Conservation (phyloP, 176 grass and related monocot species). For the Tuctoria greenei region DNA sequence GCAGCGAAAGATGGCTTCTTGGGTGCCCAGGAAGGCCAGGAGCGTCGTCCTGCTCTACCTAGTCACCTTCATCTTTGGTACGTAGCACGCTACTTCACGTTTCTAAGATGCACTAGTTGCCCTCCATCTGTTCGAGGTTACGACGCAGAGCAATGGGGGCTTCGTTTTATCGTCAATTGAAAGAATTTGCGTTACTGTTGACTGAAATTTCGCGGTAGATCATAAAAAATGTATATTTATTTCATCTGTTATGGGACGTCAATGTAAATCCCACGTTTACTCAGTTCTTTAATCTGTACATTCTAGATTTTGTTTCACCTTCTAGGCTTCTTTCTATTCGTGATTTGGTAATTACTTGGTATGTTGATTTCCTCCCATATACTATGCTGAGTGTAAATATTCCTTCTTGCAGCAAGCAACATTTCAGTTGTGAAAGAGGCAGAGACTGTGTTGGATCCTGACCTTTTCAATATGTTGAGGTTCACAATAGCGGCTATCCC, state of each 20-base stretch:
- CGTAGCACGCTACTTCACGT: background rate
- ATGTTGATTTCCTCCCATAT: background rate
- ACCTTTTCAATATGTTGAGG: conserved; percentile 56
- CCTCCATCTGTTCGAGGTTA: conserved; percentile 32
- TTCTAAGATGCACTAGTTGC: background rate
- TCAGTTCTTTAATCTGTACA: background rate
- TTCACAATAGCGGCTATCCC: conserved; percentile 54
- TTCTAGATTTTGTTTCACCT: background rate
- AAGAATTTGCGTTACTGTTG: background rate
- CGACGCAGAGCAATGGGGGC: background rate
- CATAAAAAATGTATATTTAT: background rate
- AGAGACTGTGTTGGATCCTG: conserved; percentile 47
- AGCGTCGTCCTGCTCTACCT: conserved; percentile 52
- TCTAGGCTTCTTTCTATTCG: background rate
- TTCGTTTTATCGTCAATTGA: background rate
- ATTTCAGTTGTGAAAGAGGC: conserved; percentile 58
- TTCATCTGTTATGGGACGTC: background rate
- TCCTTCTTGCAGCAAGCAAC: conserved; percentile 51
- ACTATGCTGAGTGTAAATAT: conserved; percentile 9
- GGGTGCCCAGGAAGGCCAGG: conserved; percentile 41
- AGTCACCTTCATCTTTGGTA: conserved; percentile 53
- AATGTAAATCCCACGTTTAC: background rate
- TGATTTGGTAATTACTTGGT: background rate
- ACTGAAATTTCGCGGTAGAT: background rate
- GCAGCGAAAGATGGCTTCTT: conserved; percentile 33